Evolutionary conservation across 164 flowering plant species (phyloP), one percentile per base, ranked within the genome.

Genomic region (Cinnamomum micranthum): DNA sequence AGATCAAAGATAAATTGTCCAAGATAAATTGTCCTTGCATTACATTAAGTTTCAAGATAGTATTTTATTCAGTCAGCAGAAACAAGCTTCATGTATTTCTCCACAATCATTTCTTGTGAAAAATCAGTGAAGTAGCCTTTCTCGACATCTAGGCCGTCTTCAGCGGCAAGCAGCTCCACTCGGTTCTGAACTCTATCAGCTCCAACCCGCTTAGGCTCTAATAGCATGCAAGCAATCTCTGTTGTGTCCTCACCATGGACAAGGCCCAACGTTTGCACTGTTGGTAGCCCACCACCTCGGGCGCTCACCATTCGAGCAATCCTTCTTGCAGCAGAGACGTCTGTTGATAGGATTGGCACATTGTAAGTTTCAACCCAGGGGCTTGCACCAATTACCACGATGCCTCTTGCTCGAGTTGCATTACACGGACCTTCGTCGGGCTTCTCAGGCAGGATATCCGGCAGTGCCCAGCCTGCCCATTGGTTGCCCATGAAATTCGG

Each of bases 231-330:
- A 2, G 91, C 89, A 60, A 92, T 86, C 87, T 92, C 95, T 0
- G 81, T 87, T 12, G 85, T 76, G 69, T 84, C 91, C 77, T 88
- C 89, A 1, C 89, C 92, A 50, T 92, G 95, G 55, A 85, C 83
- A 13, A 91, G 88, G 58, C 86, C 93, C 77, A 92, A 69, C 0
- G 93, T 80, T 71, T 92, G 97, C 73, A 91, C 95, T 0, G 88
- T 83, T 1, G 91, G 90, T 3, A 92, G 86, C 19, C 97, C 93
- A 2, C 97, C 97, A 0, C 93, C 93, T 60, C 97, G 80, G 6
- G 86, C 92, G 74, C 97, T 90, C 68, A 92, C 91, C 82, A 73
- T 78, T 65, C 82, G 76, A 1, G 97, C 90, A 59, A 92, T 89
- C 70, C 83, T 80, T 14, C 89, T 77, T 6, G 86, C 74, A 4